Base-by-base conservation (phyloP, 139 green algal species). In the Chlorella sorokiniana region DNA sequence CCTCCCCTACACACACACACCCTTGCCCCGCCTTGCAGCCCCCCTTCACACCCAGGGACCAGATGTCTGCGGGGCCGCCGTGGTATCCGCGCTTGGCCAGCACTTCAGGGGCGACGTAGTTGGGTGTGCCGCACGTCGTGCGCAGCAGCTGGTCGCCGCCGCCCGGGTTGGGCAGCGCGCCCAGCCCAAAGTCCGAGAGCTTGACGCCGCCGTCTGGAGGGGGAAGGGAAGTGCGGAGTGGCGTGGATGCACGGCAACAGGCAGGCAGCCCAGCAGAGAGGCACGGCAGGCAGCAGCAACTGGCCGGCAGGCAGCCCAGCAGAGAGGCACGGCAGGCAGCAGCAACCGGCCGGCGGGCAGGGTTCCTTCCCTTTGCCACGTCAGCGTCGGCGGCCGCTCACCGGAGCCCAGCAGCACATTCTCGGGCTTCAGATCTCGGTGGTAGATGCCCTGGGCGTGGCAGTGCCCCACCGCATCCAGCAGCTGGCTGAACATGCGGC, bases 51-150 rank as follows among this genome's bases (percentile, higher is more conserved):
- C 90, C 89, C 35, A 94, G 61, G 5, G 90, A 93, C 90, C 90
- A 93, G 18, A 94, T 54, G 68, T 94, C 90, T 1, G 89, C 90
- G 16, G 87, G 73, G 5, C 65, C 83, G 38, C 91, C 90, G 6
- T 69, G 25, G 74, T 94, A 94, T 1, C 82, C 85, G 48, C 81
- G 62, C 40, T 79, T 81, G 27, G 64, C 41, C 41, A 94, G 82
- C 10, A 95, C 70, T 84, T 96, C 92, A 5, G 92, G 92, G 22
- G 92, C 92, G 23, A 91, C 89, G 70, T 96, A 96, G 81, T 95
- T 94, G 33, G 92, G 92, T 2, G 92, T 96, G 63, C 92, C 92
- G 75, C 92, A 96, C 0, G 84, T 89, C 1, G 92, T 96, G 31
- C 80, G 84, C 41, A 95, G 81, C 31, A 78, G 44, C 25, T 35